Evolutionary conservation across 331 rosid genomes (phyloP).

Genomic region (Acacia concinna): DNA sequence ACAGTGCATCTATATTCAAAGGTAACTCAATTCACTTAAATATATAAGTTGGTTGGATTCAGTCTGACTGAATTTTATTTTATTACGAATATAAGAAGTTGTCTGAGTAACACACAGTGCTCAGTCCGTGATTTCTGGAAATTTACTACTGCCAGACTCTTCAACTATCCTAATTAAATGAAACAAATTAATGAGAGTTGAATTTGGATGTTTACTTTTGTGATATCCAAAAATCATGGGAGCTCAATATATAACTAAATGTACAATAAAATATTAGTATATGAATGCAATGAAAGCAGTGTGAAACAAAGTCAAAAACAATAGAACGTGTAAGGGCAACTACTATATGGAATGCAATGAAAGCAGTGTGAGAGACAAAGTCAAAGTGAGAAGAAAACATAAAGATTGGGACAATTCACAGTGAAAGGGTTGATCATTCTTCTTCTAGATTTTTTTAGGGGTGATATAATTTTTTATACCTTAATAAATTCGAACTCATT

Average conservation of each 20-base stretch:
- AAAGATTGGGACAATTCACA: neutral
- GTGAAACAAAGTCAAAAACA: conserved; percentile 6
- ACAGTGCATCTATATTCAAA: no score
- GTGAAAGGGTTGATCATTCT: neutral
- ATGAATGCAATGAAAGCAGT: neutral
- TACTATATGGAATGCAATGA: neutral
- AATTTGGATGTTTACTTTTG: neutral
- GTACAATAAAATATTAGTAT: neutral
- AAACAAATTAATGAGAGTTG: neutral
- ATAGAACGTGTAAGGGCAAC: neutral
- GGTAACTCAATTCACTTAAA: no score
- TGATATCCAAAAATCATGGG: neutral
- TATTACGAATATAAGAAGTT: no score
- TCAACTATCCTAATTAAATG: neutral
- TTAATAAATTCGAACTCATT: no score
- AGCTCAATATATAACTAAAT: neutral
- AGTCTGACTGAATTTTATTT: no score
- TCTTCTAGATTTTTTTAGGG: no score
- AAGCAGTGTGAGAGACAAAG: neutral
- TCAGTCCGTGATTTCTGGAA: conserved; percentile 8
- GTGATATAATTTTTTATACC: no score
- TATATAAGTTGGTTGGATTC: no score
- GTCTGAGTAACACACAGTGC: neutral
- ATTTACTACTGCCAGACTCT: neutral
- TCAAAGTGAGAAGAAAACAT: neutral